Conservation (phyloP, 2,329 filamentous ascomycete species). For the Neopestalotiopsis rosae region DNA sequence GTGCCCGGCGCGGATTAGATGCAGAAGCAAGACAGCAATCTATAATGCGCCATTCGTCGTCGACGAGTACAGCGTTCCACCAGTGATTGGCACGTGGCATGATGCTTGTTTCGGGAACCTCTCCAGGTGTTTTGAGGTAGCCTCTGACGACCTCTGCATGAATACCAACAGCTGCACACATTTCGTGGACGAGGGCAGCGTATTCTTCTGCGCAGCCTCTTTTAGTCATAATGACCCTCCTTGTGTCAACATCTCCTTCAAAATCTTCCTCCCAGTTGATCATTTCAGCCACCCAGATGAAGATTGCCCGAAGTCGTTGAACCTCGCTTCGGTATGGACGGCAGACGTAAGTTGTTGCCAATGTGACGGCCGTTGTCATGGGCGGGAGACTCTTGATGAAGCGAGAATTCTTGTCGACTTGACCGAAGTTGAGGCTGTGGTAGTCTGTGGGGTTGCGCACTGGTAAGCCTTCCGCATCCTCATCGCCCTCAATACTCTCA, state of each 20-base stretch:
- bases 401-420: slow-evolving; percentile 95
- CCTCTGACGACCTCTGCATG: slow-evolving; percentile 87
- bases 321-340: slow-evolving; percentile 94
- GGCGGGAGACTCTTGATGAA: slow-evolving; percentile 86
- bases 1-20: slow-evolving; percentile 79
- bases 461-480: slow-evolving; percentile 82
- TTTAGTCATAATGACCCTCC: slow-evolving; percentile 82
- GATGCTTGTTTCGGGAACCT: slow-evolving; percentile 78
- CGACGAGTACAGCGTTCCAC: slow-evolving; percentile 95
- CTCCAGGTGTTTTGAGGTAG: slow-evolving; percentile 89
- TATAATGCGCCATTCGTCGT: slow-evolving; percentile 95
- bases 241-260: slow-evolving; percentile 82
- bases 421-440: slow-evolving; percentile 74
- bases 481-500: slow-evolving; percentile 85
- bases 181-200: slow-evolving; percentile 84
- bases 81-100: slow-evolving; percentile 92
- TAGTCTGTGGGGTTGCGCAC: slow-evolving; percentile 86
- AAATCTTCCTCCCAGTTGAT: slow-evolving; percentile 96
- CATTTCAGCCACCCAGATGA: slow-evolving; percentile 96
- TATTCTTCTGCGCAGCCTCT: slow-evolving; percentile 90
- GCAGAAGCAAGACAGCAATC: slow-evolving; percentile 92
- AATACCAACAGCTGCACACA: slow-evolving; percentile 90
- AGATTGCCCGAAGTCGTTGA: slow-evolving; percentile 90
- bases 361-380: slow-evolving; percentile 78
- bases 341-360: slow-evolving; percentile 92